These are phyloP conservation scores for Centaurea solstitialis DNA, from an alignment of 129 eudicot species.

Conservation along the genomic window DNA sequence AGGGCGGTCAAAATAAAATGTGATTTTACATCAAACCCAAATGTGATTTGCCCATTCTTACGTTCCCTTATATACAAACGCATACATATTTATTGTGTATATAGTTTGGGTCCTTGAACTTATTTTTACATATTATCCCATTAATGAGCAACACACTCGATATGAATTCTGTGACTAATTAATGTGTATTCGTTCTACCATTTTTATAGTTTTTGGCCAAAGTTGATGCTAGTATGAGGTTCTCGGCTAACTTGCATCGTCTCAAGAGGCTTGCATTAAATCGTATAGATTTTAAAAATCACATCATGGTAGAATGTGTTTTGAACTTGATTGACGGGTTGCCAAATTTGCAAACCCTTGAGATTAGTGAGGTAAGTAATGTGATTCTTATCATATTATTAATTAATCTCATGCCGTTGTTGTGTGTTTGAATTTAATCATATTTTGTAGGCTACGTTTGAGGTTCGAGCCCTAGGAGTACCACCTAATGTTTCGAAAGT, in stretches of 20 bases:
- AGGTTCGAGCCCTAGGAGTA: no score
- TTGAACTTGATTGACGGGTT: background rate
- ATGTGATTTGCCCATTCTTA: no score
- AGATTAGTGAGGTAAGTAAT: background rate
- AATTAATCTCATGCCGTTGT: background rate
- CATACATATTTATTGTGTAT: no score
- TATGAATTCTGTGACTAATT: background rate
- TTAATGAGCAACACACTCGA: no score
- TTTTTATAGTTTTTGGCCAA: background rate
- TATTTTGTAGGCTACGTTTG: background rate
- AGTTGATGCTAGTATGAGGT: background rate
- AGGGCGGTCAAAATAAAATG: background rate
- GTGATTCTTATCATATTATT: background rate
- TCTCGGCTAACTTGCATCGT: background rate
- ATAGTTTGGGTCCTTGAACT: no score
- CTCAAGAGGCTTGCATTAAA: background rate
- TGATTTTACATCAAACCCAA: no score
- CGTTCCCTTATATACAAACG: no score
- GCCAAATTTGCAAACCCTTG: constrained; percentile 6
- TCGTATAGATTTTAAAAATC: background rate
- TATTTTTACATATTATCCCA: no score
- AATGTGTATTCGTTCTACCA: background rate
- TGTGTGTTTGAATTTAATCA: background rate
- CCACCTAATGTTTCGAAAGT: background rate
- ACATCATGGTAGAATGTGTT: background rate